Evolutionary conservation across 306 rosid species (phyloP).

Genomic region (Cajanus cajan): DNA sequence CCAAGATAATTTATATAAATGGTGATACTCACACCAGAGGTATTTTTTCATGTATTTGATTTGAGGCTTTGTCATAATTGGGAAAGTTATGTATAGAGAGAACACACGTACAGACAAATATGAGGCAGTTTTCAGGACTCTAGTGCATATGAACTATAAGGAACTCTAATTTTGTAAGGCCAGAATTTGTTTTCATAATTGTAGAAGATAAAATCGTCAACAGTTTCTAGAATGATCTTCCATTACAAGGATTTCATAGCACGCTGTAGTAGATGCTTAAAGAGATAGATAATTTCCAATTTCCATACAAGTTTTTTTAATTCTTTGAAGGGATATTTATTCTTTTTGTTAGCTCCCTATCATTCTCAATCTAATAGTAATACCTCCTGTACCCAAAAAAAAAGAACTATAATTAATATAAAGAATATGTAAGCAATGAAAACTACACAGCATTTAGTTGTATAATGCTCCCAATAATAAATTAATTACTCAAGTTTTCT

Average conservation of each 20-base stretch:
- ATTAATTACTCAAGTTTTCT: conserved; percentile 12
- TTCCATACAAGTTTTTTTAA: neutral
- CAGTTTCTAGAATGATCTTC: neutral
- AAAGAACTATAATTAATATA: neutral
- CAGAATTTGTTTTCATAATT: neutral
- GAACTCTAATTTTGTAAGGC: conserved; percentile 13
- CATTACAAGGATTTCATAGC: neutral
- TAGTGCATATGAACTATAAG: neutral
- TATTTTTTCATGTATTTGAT: neutral
- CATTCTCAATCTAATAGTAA: neutral
- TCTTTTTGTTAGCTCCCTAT: neutral
- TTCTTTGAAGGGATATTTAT: neutral
- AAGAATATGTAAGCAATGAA: neutral
- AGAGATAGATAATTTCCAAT: neutral
- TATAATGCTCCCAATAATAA: neutral
- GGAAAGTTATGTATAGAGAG: neutral
- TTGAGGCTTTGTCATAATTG: neutral
- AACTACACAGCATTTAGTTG: conserved; percentile 12
- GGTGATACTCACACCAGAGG: neutral
- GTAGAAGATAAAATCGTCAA: neutral
- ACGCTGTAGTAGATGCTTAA: neutral
- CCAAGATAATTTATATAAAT: neutral
- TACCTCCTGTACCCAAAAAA: neutral
- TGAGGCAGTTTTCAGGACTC: neutral
- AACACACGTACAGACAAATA: neutral